Evolutionary conservation across 2,329 filamentous ascomycete genomes (phyloP), one percentile per base, ranked within the genome.

Genomic region (Xylaria sp.): DNA sequence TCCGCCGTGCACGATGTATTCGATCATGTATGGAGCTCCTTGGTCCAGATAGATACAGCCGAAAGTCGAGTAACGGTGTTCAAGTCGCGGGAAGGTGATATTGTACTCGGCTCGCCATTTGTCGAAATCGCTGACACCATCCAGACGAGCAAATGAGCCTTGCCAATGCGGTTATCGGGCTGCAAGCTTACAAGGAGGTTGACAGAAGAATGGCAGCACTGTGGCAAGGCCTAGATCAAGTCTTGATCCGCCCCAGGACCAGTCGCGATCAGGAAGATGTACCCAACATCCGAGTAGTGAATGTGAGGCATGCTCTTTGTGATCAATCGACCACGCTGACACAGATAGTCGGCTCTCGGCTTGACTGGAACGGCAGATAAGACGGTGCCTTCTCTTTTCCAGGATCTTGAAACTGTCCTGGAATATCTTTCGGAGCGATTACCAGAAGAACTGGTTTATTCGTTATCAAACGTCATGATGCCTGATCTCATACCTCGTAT

Each of bases 391-490:
- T 80, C 83, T 0, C 79, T 91, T 0, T 84, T 90, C 44, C 72
- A 77, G 3, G 88, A 91, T 70, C 77, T 91, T 4, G 81, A 84
- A 66, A 79, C 76, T 4, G 76, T 88, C 0, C 81, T 90, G 58
- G 74, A 77, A 1, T 90, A 88, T 73, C 77, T 91, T 1, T 81
- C 85, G 4, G 76, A 81, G 20, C 82, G 81, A 49, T 78, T 91
- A 0, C 88, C 89, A 0, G 65, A 80, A 10, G 84, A 88, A 36
- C 81, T 91, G 6, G 78, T 89, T 1, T 81, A 84, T 56, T 84
- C 88, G 0, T 81, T 97, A 1, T 92, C 92, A 0, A 83, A 86
- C 13, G 86, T 88, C 9, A 87, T 97, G 77, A 87, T 97, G 78
- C 89, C 90, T 0, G 84, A 87, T 46, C 80, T 97, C 10, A 86